phyloP scores from a whole-genome alignment of 1,284 basidiomycete genomes.

The Neotropicomus parvogracilis region DNA sequence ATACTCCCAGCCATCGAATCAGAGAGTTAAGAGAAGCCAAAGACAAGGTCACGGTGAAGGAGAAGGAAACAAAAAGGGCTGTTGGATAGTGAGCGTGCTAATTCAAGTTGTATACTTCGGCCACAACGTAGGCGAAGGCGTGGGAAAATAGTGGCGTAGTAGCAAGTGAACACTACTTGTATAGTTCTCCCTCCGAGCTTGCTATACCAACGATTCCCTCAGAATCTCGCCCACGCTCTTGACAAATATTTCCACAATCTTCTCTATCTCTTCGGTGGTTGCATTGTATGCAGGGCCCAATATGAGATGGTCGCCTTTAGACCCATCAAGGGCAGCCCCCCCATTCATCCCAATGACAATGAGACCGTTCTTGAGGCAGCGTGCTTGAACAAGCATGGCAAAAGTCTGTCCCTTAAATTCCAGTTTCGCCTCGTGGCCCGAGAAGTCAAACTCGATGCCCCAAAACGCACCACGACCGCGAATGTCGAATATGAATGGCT shows the following conservation, averaged over 20 bases:
- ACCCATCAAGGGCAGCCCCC: constrained; percentile 64
- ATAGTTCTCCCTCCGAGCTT: too few relatives aligned
- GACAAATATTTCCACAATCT: constrained; percentile 61
- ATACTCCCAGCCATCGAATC: constrained; percentile 79
- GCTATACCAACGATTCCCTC: constrained; percentile 30
- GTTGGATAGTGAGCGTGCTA: constrained; percentile 21
- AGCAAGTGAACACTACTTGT: not conserved
- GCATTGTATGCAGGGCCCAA: constrained; percentile 76
- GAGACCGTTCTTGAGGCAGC: constrained; percentile 59
- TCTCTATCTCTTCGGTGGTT: constrained; percentile 60
- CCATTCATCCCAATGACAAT: constrained; percentile 71
- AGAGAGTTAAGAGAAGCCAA: constrained; percentile 26
- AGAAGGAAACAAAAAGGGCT: constrained; percentile 24
- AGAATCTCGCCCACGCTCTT: constrained; percentile 62
- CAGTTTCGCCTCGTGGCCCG: constrained; percentile 37
- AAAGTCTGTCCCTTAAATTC: constrained; percentile 54
- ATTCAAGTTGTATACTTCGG: constrained; percentile 30
- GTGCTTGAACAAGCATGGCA: constrained; percentile 62
- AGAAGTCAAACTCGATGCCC: constrained; percentile 77
- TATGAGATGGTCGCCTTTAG: constrained; percentile 66
- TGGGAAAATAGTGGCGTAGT: constrained; percentile 29
- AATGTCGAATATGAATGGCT: constrained; percentile 69
- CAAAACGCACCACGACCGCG: constrained; percentile 80
- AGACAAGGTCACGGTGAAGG: constrained; percentile 26
- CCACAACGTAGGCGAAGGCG: constrained; percentile 27